These are phyloP conservation scores for Trichoderma sp. DNA, from an alignment of 2,329 filamentous ascomycete species.

Conservation along the genomic window DNA sequence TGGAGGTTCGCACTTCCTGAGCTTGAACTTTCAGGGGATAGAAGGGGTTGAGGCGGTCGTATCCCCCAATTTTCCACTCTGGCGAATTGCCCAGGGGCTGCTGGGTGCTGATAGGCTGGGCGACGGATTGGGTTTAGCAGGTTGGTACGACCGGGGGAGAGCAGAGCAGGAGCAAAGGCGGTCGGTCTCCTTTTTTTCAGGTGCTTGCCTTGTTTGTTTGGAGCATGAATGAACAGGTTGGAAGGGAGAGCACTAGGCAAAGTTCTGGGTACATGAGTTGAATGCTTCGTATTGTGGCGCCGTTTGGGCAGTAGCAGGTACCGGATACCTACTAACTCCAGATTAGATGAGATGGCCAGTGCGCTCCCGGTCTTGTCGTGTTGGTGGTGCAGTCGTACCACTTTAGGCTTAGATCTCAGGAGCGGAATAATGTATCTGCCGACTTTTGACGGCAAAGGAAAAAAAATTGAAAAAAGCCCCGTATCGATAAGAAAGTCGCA, in stretches of 20 bases:
- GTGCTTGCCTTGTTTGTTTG: not conserved
- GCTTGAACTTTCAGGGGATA: constrained; percentile 21
- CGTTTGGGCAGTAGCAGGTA: not conserved
- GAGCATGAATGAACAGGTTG: constrained; percentile 14
- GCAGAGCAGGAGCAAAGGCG: constrained; percentile 17
- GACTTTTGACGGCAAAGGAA: constrained; percentile 21
- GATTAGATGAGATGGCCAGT: constrained; percentile 23
- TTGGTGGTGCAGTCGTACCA: constrained; percentile 20
- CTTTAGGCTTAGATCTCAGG: constrained; percentile 20
- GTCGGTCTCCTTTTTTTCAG: constrained; percentile 8
- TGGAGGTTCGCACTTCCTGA: constrained; percentile 20
- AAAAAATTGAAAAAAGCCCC: constrained; percentile 21
- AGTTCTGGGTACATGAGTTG: not conserved
- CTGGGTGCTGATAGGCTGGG: constrained; percentile 17
- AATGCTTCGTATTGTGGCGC: too few relatives aligned
- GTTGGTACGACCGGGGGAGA: constrained; percentile 28
- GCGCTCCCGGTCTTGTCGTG: constrained; percentile 13
- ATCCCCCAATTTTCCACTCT: constrained; percentile 32
- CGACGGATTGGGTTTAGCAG: constrained; percentile 26
- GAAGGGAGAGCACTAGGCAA: not conserved
- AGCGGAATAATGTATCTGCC: constrained; percentile 38
- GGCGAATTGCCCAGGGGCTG: constrained; percentile 25
- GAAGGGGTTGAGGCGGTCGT: constrained; percentile 20
- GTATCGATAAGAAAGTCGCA: constrained; percentile 28
- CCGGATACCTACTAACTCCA: not conserved